Base-by-base conservation (phyloP, 148 eudicot species). In the Vaccinium darrowii region DNA sequence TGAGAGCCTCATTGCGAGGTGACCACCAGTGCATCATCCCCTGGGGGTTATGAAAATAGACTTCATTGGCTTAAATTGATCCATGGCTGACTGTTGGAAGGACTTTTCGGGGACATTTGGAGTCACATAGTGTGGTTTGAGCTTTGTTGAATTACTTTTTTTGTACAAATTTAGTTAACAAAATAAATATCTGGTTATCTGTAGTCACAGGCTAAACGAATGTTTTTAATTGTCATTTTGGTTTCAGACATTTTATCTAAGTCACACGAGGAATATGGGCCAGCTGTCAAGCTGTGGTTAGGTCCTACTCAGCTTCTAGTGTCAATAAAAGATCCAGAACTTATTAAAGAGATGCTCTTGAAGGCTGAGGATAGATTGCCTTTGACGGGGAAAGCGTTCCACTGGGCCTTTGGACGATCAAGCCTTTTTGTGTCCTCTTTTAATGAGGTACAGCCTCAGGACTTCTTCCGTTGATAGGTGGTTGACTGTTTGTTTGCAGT, bases 361-460 rank as follows among this genome's bases (percentile, higher is more conserved):
- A 90, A 90, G 88, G 93, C 93, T 27, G 87, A 82, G 52, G 93
- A 91, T 87, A 91, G 90, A 80, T 81, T 88, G 83, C 93, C 93
- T 14, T 85, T 90, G 91, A 85, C 90, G 51, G 92, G 93, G 80
- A 88, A 86, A 87, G 91, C 90, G 12, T 87, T 88, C 60, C 88
- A 84, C 73, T 60, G 87, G 76, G 90, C 92, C 83, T 91, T 90
- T 85, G 93, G 93, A 71, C 87, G 80, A 76, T 89, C 92, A 74
- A 91, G 90, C 86, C 88, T 91, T 75, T 91, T 91, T 83, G 78
- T 87, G 81, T 90, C 93, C 21, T 86, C 93, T n/a, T 91, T 87
- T 76, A 85, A 85, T 52, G 87, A 87, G 91, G 93, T 91, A 77
- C 33, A 62, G n/a, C 1, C 14, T 71, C 30, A 16, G 2, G 49